Conservation (phyloP, 1,284 basidiomycete species). For the Peniophora sp. region DNA sequence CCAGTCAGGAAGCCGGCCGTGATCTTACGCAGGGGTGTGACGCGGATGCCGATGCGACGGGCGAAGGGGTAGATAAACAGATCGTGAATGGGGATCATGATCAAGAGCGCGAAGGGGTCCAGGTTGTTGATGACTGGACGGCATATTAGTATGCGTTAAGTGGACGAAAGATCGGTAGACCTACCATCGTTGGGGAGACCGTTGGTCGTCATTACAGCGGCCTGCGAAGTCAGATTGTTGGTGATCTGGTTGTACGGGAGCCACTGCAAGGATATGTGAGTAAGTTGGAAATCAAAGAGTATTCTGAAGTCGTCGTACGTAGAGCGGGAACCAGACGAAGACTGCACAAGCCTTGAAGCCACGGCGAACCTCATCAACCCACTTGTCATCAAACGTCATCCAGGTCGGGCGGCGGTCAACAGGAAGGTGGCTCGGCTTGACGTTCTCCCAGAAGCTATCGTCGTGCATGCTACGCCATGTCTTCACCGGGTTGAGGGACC, state of each 20-base stretch:
- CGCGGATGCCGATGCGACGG: constrained; percentile 55
- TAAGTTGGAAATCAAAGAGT: too few relatives aligned
- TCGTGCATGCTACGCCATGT: constrained; percentile 42
- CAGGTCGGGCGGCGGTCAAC: constrained; percentile 41
- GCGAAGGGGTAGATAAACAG: constrained; percentile 67
- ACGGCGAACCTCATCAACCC: constrained; percentile 79
- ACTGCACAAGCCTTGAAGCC: constrained; percentile 82
- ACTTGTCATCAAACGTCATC: constrained; percentile 73
- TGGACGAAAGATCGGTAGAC: too few relatives aligned
- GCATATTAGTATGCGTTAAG: too few relatives aligned
- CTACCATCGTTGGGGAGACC: constrained; percentile 68
- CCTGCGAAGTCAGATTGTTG: constrained; percentile 77
- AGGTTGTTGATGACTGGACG: constrained; percentile 60
- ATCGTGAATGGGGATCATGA: constrained; percentile 70
- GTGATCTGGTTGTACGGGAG: constrained; percentile 69
- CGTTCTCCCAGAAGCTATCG: constrained; percentile 73
- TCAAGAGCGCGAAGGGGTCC: constrained; percentile 69
- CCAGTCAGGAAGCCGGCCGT: constrained; percentile 66
- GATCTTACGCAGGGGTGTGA: constrained; percentile 73
- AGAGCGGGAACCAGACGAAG: constrained; percentile 68
- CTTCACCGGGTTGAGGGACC: constrained; percentile 49
- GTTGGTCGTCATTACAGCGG: constrained; percentile 63
- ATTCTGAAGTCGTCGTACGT: constrained; percentile 17
- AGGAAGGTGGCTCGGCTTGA: constrained; percentile 54
- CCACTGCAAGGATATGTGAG: constrained; percentile 26